Conservation (phyloP, 225 moss, liverwort and hornwort species). For the Antitrichia curtipendula region DNA sequence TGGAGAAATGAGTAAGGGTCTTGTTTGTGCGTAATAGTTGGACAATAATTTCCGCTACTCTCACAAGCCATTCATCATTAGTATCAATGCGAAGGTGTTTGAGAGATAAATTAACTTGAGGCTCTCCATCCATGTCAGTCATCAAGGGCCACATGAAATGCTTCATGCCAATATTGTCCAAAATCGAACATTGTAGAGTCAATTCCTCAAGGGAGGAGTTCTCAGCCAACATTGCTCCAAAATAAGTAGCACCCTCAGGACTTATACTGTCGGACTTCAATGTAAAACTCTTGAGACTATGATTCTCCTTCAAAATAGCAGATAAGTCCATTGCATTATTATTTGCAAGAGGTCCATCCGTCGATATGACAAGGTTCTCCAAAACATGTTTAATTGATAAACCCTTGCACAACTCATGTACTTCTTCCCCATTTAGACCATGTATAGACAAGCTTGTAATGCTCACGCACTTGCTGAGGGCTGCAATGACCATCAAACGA, state of each 20-base stretch:
- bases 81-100: neutral
- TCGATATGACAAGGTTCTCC: neutral
- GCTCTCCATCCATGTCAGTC: neutral
- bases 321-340: rapidly evolving
- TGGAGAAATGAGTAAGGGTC: neutral
- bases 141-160: neutral
- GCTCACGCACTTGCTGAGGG: neutral
- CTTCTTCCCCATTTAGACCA: too few relatives aligned
- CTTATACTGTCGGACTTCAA: rapidly evolving
- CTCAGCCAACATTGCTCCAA: neutral
- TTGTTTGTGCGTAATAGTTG: neutral
- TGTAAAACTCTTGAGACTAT: neutral
- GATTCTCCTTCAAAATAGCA: neutral
- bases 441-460: too few relatives aligned
- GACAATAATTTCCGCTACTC: too few relatives aligned
- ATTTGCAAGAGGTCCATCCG: rapidly evolving
- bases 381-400: neutral
- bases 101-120: neutral
- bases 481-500: neutral
- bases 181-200: rapidly evolving
- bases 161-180: rapidly evolving
- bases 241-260: rapidly evolving
- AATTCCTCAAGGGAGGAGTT: neutral
- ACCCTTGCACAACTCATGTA: neutral
- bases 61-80: rapidly evolving